These are phyloP conservation scores for Cryphonectria japonica DNA, from an alignment of 2,329 filamentous ascomycete genomes.

Conservation along the genomic window DNA sequence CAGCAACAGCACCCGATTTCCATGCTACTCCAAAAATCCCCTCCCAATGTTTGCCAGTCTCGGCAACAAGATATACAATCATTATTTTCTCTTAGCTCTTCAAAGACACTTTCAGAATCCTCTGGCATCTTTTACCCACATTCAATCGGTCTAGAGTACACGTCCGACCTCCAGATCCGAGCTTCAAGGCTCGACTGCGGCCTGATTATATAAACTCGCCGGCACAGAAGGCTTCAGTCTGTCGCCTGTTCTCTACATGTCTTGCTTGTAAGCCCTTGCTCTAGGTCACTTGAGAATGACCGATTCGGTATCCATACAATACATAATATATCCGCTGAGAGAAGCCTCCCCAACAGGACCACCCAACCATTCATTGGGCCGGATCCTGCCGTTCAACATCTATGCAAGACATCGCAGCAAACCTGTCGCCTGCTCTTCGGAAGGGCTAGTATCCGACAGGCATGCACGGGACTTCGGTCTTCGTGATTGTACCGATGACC, in stretches of 20 bases:
- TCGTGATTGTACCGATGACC: neutral
- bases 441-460: neutral
- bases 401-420: slow-evolving; percentile 1
- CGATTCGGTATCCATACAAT: neutral
- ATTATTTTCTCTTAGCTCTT: no score
- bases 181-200: neutral
- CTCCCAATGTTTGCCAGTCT: no score
- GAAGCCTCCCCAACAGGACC: neutral
- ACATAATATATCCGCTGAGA: neutral
- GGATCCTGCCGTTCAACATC: neutral
- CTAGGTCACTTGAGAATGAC: neutral
- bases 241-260: neutral
- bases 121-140: neutral
- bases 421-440: neutral
- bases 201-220: neutral
- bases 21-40: no score
- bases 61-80: no score
- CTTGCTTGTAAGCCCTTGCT: neutral
- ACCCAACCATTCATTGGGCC: neutral
- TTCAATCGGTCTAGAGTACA: no score
- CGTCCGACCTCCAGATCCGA: neutral
- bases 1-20: no score
- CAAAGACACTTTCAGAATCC: neutral
- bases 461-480: neutral
- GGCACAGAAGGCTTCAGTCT: neutral